These are phyloP conservation scores for Umbilicaria muhlenbergii DNA, from an alignment of 495 filamentous ascomycete species.

Conservation along the genomic window DNA sequence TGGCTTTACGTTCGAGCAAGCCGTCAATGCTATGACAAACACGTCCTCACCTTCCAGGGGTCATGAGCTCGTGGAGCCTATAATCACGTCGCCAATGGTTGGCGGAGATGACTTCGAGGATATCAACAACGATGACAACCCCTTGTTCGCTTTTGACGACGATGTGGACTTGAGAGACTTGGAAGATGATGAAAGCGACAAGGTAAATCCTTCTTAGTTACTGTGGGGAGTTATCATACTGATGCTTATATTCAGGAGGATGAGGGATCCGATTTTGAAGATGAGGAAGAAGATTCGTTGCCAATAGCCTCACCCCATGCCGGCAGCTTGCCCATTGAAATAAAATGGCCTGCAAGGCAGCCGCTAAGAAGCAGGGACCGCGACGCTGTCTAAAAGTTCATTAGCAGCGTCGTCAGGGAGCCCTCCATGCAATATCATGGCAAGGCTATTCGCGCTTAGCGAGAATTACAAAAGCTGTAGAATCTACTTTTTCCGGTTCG, in stretches of 20 bases:
- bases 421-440: too few relatives aligned
- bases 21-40: not conserved
- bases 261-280: not conserved
- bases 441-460: too few relatives aligned
- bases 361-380: too few relatives aligned
- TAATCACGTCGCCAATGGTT: constrained; percentile 27
- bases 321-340: constrained; percentile 16
- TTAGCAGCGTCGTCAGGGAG: too few relatives aligned
- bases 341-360: constrained; percentile 9
- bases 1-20: not conserved
- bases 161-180: not conserved
- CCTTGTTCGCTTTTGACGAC: constrained; percentile 15
- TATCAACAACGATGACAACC: constrained; percentile 7
- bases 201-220: not conserved
- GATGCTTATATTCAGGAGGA: constrained; percentile 1
- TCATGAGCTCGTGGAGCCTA: constrained; percentile 54
- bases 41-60: constrained; percentile 21
- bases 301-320: constrained; percentile 11
- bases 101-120: constrained; percentile 11
- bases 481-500: too few relatives aligned
- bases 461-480: too few relatives aligned
- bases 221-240: not conserved
- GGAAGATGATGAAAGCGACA: not conserved
- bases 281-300: constrained; percentile 1
- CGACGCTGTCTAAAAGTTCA: too few relatives aligned